Evolutionary conservation across 495 filamentous ascomycete genomes (phyloP).

Genomic region (Daldinia loculata): DNA sequence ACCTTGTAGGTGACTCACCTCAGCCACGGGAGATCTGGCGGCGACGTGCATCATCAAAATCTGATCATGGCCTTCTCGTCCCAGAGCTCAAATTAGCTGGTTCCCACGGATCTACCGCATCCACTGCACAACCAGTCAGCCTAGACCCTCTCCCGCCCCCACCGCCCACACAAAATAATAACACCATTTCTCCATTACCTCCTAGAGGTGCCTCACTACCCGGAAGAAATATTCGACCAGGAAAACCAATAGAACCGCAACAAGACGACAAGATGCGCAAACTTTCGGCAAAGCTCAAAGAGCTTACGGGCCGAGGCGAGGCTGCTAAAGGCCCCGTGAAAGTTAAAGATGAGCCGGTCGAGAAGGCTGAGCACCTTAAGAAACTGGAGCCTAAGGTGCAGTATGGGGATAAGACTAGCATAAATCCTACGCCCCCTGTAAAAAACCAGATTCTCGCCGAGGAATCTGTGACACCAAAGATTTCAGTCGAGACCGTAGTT

Average conservation of each 20-base stretch:
- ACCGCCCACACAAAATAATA: slow-evolving; percentile 23
- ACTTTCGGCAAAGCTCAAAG: slow-evolving; percentile 28
- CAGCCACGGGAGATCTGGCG: slow-evolving; percentile 55
- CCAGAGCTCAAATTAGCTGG: slow-evolving; percentile 54
- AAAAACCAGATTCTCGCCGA: slow-evolving; percentile 9
- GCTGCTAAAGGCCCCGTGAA: slow-evolving; percentile 7
- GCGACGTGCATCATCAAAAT: slow-evolving; percentile 53
- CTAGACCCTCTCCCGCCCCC: slow-evolving; percentile 30
- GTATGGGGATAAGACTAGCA: neutral
- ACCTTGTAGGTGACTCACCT: slow-evolving; percentile 40
- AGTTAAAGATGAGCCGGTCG: neutral
- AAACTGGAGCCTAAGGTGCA: neutral
- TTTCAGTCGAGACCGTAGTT: slow-evolving; percentile 17
- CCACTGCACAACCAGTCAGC: slow-evolving; percentile 32
- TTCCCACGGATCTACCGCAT: slow-evolving; percentile 58
- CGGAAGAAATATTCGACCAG: slow-evolving; percentile 43
- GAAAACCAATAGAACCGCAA: slow-evolving; percentile 24
- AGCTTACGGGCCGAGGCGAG: slow-evolving; percentile 22
- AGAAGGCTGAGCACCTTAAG: neutral
- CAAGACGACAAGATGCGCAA: slow-evolving; percentile 39
- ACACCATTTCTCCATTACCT: slow-evolving; percentile 32
- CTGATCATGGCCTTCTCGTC: slow-evolving; percentile 51
- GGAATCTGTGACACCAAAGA: slow-evolving; percentile 8
- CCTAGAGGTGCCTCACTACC: slow-evolving; percentile 42
- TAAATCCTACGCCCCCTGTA: neutral